Evolutionary conservation across 192 early-diverging fungal genomes (phyloP), one percentile per base, ranked within the genome.

Genomic region (Dissophora ornata): DNA sequence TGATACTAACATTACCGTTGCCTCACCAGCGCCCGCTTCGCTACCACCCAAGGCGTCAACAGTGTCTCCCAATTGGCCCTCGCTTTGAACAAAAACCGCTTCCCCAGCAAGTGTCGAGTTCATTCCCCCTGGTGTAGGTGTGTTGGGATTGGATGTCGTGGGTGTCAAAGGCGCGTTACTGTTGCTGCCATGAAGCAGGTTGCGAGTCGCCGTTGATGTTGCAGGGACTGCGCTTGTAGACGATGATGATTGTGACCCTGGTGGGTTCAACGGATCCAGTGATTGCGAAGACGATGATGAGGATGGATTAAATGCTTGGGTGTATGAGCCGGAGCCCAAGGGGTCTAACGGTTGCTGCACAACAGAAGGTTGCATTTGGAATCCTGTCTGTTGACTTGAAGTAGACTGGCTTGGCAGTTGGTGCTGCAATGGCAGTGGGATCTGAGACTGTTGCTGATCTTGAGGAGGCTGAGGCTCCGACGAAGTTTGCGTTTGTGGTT

Each of bases 381-480:
- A 5, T 4, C 24, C 33, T 11, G 48, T 50, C 26, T 54, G 62
- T n/a, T 65, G 58, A 0, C 42, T n/a, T n/a, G n/a, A n/a, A n/a
- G n/a, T n/a, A n/a, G 61, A 11, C 28, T 34, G 34, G 16, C 29
- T 24, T 24, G 50, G 49, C 13, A 60, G 24, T 9, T 46, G 48
- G 15, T 69, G 67, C 30, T 61, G 57, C 19, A 60, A 28, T 15
- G 57, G 67, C 22, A 54, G 18, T 0, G 48, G 67, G 15, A 61
- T 46, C 13, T 69, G 57, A 1, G 30, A 22, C 4, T 58, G 55
- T 18, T 46, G 30, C 32, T 56, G 54, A 29, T 67, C 51, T 19
- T 67, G 55, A 25, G 45, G 66, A n/a, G n/a, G n/a, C 13, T 69
- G 57, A 1, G 30, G n/a, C 4, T 58, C 47, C 15, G 26, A 21